Conservation (phyloP, 1,139 yeast species). For the Candida glucosophila region DNA sequence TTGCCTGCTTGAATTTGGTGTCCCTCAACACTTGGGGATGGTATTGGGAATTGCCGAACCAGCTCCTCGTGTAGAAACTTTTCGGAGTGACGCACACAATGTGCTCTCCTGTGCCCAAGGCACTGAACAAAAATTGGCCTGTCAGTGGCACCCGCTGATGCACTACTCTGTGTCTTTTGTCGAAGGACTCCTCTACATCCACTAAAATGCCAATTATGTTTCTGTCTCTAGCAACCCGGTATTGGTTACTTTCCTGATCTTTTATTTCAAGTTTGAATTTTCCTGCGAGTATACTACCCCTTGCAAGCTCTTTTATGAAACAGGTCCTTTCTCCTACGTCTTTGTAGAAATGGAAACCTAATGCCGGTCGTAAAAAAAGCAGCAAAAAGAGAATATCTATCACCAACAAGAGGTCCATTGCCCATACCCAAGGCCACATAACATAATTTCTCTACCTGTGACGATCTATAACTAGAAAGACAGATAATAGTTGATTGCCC, state of each 20-base stretch:
- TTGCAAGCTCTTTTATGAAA: constrained; percentile 56
- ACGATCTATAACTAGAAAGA: too few relatives aligned
- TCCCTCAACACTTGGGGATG: constrained; percentile 12
- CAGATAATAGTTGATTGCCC: too few relatives aligned
- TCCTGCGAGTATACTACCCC: constrained; percentile 53
- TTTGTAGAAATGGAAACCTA: constrained; percentile 43
- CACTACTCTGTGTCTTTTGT: constrained; percentile 59
- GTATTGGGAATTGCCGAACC: constrained; percentile 10
- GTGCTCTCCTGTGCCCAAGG: constrained; percentile 68
- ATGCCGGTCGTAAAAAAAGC: too few relatives aligned
- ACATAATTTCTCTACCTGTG: too few relatives aligned
- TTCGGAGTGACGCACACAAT: constrained; percentile 62
- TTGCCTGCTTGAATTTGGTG: constrained; percentile 45
- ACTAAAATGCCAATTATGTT: constrained; percentile 30
- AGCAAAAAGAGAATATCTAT: too few relatives aligned
- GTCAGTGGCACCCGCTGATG: constrained; percentile 51
- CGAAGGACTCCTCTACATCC: constrained; percentile 55
- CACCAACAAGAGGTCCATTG: too few relatives aligned
- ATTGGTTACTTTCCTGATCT: constrained; percentile 36
- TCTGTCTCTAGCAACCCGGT: constrained; percentile 30
- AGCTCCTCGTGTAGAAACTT: constrained; percentile 22
- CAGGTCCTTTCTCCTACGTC: constrained; percentile 55
- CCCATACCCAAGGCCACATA: too few relatives aligned
- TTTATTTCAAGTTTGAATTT: constrained; percentile 48
- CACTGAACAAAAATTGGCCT: constrained; percentile 63